phyloP scores from a whole-genome alignment of 768 basidiomycete species.

The Megacollybia marginata region DNA sequence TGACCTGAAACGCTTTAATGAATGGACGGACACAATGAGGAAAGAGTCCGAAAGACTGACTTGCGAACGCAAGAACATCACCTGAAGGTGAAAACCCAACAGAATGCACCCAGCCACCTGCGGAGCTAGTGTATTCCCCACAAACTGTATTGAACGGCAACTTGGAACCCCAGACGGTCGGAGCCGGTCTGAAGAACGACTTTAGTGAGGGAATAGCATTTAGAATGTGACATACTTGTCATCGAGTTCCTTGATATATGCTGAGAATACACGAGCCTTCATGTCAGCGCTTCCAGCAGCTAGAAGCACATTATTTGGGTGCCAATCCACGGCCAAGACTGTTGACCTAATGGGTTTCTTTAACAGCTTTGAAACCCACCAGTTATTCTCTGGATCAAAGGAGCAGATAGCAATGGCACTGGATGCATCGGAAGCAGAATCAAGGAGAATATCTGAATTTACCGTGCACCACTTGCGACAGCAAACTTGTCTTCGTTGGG shows the following conservation, averaged over 20 bases:
- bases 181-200: slow-evolving; percentile 53
- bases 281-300: slow-evolving; percentile 97
- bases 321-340: slow-evolving; percentile 93
- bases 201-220: slow-evolving; percentile 3
- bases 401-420: slow-evolving; percentile 95
- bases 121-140: slow-evolving; percentile 83
- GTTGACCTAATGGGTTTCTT: slow-evolving; percentile 98
- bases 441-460: slow-evolving; percentile 7
- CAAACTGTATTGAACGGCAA: slow-evolving; percentile 97
- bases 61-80: slow-evolving; percentile 87
- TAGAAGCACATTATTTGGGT: slow-evolving; percentile 96
- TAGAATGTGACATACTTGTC: slow-evolving; percentile 54
- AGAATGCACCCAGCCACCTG: slow-evolving; percentile 96
- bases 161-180: slow-evolving; percentile 96
- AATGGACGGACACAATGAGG: neutral
- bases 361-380: slow-evolving; percentile 96
- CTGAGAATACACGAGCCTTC: slow-evolving; percentile 96
- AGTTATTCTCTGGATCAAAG: slow-evolving; percentile 95
- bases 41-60: slow-evolving; percentile 63
- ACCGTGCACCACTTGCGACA: slow-evolving; percentile 95
- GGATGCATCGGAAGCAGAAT: neutral
- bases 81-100: slow-evolving; percentile 96
- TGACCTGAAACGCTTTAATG: slow-evolving; percentile 53
- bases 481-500: slow-evolving; percentile 98
- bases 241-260: slow-evolving; percentile 98